Percentiles rank a stretch among this genome's conserved stretches.
Conservation (phyloP, 1,284 basidiomycete genomes). For the Trichosporon sp. region DNA sequence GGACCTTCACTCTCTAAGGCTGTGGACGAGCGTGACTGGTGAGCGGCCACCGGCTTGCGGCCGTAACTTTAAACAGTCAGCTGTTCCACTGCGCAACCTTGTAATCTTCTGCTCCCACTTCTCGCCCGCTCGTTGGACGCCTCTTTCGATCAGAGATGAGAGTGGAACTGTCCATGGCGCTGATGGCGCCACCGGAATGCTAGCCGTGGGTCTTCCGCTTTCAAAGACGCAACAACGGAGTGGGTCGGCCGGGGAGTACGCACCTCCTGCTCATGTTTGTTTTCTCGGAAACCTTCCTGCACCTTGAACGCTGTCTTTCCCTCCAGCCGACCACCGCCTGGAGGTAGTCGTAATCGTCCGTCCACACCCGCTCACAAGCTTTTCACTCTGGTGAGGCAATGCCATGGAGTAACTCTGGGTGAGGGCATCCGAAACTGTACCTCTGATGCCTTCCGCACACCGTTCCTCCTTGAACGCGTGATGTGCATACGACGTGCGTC, state of each 20-base stretch:
- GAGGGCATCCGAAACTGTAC: constrained; percentile 5
- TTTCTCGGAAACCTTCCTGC: neutral
- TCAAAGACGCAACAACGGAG: neutral
- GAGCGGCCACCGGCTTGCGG: neutral
- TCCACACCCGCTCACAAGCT: neutral
- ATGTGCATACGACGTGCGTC: constrained; percentile 6
- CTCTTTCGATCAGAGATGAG: neutral
- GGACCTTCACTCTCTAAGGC: neutral
- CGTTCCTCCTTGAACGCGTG: neutral
- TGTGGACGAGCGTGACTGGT: neutral
- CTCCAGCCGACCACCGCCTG: neutral
- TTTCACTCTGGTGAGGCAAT: neutral
- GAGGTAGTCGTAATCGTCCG: neutral
- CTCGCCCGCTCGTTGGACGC: neutral
- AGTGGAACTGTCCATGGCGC: neutral
- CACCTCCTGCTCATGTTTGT: neutral
- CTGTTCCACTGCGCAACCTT: neutral
- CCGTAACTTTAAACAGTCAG: neutral
- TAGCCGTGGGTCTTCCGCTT: neutral
- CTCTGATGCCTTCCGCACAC: neutral
- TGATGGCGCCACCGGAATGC: neutral
- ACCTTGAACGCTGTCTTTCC: neutral
- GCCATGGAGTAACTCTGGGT: neutral
- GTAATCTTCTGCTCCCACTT: neutral
- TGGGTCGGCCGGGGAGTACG: constrained; percentile 1